A percentile compares a stretch with the other conserved stretches of the same genome.
phyloP scores from a whole-genome alignment of 352 stramenopile species.

The Elongisporangium prolatum region DNA sequence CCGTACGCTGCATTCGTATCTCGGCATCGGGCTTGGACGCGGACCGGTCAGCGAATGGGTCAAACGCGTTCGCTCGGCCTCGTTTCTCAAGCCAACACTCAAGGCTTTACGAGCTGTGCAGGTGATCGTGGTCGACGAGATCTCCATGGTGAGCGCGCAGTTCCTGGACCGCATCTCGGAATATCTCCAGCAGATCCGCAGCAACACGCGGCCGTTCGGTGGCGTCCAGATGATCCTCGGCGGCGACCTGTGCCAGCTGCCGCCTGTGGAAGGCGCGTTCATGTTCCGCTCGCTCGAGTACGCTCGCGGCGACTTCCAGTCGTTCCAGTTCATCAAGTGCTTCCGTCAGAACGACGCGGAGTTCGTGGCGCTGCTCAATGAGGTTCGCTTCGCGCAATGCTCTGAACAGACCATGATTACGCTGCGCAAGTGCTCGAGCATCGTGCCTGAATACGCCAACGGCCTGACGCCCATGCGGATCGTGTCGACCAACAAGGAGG shows the following conservation, averaged over 20 bases:
- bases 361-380: constrained; percentile 7
- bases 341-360: constrained; percentile 7
- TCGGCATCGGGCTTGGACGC: constrained; percentile 6
- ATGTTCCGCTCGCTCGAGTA: constrained; percentile 9
- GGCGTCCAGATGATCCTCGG: constrained; percentile 9
- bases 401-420: constrained; percentile 3
- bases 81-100: constrained; percentile 6
- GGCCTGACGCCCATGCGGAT: constrained; percentile 8
- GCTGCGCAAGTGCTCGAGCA: constrained; percentile 3
- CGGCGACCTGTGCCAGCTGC: constrained; percentile 7
- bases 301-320: constrained; percentile 1
- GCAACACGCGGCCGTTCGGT: constrained; percentile 2
- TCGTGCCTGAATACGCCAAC: constrained; percentile 8
- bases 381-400: constrained; percentile 6
- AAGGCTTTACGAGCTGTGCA: constrained; percentile 4
- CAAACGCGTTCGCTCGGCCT: constrained; percentile 3
- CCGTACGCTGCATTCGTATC: constrained; percentile 4
- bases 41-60: constrained; percentile 6
- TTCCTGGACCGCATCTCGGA: constrained; percentile 6
- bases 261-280: constrained; percentile 5
- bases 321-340: constrained; percentile 7
- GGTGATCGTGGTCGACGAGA: constrained; percentile 7
- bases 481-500: constrained; percentile 11
- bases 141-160: constrained; percentile 9
- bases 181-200: constrained; percentile 5